Conservation (phyloP, 306 rosid species). For the Pyrus bretschneideri region DNA sequence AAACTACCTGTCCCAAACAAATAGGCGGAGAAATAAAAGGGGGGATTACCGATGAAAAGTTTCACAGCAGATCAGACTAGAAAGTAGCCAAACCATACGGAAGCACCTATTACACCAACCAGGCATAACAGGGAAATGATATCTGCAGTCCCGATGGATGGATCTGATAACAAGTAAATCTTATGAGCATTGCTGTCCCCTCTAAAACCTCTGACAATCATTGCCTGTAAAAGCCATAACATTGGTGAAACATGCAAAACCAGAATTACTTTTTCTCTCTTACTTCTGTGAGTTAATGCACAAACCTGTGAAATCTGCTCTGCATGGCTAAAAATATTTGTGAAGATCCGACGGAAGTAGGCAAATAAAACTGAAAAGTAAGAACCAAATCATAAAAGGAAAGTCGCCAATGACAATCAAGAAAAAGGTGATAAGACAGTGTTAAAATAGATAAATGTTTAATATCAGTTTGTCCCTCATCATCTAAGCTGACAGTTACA, state of each 20-base stretch:
- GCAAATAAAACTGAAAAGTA: slow-evolving; percentile 67
- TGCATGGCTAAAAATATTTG: slow-evolving; percentile 83
- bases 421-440: neutral
- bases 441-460: neutral
- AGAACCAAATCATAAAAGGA: neutral
- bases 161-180: slow-evolving; percentile 65
- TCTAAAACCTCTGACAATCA: slow-evolving; percentile 93
- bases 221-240: slow-evolving; percentile 54
- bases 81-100: slow-evolving; percentile 55
- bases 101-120: slow-evolving; percentile 50
- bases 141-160: slow-evolving; percentile 59
- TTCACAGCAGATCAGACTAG: slow-evolving; percentile 32
- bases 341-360: slow-evolving; percentile 86
- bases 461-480: neutral
- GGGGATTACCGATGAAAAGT: slow-evolving; percentile 11
- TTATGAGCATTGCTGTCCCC: slow-evolving; percentile 67
- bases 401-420: neutral
- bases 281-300: neutral
- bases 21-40: neutral
- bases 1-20: slow-evolving; percentile 13
- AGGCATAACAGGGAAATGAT: slow-evolving; percentile 53
- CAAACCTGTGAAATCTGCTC: slow-evolving; percentile 96
- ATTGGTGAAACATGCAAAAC: neutral
- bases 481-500: neutral
- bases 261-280: neutral